Evolutionary conservation across 345 rosid genomes (phyloP).

Genomic region (Gossypium sturtianum): DNA sequence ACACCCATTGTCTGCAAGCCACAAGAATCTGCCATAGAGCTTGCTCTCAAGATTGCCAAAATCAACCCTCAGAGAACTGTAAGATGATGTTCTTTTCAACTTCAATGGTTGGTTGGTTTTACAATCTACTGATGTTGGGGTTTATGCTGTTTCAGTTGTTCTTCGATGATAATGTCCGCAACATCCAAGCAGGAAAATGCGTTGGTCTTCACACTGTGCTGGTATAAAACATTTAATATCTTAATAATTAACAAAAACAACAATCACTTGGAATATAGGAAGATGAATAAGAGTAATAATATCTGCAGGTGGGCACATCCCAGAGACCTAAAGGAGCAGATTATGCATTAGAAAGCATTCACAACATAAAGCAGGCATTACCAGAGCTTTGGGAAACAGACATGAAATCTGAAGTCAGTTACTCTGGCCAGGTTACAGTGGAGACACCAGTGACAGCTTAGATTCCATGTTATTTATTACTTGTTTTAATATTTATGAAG

Average conservation of each 20-base stretch:
- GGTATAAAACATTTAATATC: conserved; percentile 18
- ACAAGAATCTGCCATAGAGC: conserved; percentile 47
- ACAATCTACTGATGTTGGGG: background rate
- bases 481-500: background rate
- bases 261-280: background rate
- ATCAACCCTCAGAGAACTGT: conserved; percentile 64
- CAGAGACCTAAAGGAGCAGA: conserved; percentile 63
- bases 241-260: background rate
- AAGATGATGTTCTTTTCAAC: conserved; percentile 8
- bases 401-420: conserved; percentile 43
- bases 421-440: conserved; percentile 44
- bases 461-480: conserved; percentile 3
- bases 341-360: conserved; percentile 66
- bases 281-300: too few species aligned
- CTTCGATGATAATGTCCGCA: conserved; percentile 70
- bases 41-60: conserved; percentile 50
- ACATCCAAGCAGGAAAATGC: conserved; percentile 63
- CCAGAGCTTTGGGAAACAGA: conserved; percentile 65
- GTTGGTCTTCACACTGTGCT: conserved; percentile 60
- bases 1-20: conserved; percentile 70
- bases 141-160: conserved; percentile 40
- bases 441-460: conserved; percentile 85
- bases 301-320: conserved; percentile 50
- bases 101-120: background rate
- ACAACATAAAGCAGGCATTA: conserved; percentile 60